These are phyloP conservation scores for Paraphysoderma sedebokerense DNA, from an alignment of 371 early-diverging fungal genomes.

Conservation along the genomic window DNA sequence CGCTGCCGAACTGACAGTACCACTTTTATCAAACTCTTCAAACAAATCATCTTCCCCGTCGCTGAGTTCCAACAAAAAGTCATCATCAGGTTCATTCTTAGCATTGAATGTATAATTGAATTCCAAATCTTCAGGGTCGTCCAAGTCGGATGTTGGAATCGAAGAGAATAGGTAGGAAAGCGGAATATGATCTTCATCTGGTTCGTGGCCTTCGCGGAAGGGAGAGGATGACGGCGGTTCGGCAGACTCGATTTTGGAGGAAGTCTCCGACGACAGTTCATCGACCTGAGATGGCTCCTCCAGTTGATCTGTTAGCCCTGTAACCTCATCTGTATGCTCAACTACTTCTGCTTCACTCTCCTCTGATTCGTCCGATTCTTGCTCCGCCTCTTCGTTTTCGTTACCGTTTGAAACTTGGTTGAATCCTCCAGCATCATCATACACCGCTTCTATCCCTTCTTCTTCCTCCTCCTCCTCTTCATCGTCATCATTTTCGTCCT, in stretches of 20 bases:
- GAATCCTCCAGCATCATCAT: background rate
- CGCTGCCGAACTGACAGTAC: too few species aligned
- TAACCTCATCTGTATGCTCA: background rate
- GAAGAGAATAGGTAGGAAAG: background rate
- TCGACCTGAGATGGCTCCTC: too few species aligned
- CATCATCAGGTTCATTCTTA: too few species aligned
- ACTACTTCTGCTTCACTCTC: background rate
- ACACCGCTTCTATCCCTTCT: background rate
- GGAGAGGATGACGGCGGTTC: background rate
- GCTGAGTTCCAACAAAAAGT: too few species aligned
- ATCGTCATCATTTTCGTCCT: background rate
- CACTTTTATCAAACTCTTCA: too few species aligned
- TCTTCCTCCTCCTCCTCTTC: background rate
- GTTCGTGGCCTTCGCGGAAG: background rate
- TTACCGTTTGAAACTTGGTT: background rate
- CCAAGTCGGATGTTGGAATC: background rate
- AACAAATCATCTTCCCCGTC: too few species aligned
- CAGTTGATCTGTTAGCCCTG: background rate
- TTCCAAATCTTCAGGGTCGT: conserved; percentile 4
- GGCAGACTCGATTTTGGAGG: too few species aligned
- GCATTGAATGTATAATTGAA: too few species aligned
- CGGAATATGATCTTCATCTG: background rate
- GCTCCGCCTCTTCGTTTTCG: conserved; percentile 6
- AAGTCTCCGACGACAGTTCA: too few species aligned
- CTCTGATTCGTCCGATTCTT: background rate